Evolutionary conservation across 371 early-diverging fungal species (phyloP).

Genomic region (Syncephalastrum sp.): DNA sequence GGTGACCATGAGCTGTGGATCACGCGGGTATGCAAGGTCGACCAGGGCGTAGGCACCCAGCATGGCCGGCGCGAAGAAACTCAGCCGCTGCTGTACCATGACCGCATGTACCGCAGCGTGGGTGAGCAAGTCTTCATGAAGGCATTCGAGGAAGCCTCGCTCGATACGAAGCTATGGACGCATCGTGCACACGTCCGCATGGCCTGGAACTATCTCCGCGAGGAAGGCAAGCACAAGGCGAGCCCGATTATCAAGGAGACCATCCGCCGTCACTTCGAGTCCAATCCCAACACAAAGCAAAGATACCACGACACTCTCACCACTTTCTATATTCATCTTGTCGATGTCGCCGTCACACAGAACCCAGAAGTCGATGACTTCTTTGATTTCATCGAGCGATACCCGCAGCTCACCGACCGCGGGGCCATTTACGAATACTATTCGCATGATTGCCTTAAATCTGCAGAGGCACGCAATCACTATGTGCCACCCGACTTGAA

Average conservation of each 20-base stretch:
- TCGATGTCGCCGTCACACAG: constrained; percentile 42
- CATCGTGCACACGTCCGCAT: constrained; percentile 62
- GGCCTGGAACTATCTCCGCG: constrained; percentile 64
- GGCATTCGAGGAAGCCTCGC: constrained; percentile 42
- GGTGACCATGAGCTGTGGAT: constrained; percentile 76
- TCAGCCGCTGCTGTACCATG: constrained; percentile 64
- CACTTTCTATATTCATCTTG: constrained; percentile 48
- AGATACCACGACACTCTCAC: constrained; percentile 64
- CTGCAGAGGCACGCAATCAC: constrained; percentile 33
- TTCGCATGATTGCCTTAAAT: constrained; percentile 37
- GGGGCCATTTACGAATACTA: constrained; percentile 48
- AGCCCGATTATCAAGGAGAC: constrained; percentile 44
- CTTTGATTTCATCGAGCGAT: constrained; percentile 48
- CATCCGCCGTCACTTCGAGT: constrained; percentile 43
- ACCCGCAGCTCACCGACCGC: constrained; percentile 44
- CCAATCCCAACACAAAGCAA: constrained; percentile 30
- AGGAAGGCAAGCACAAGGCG: constrained; percentile 37
- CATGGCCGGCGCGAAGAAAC: constrained; percentile 42
- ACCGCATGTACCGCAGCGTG: constrained; percentile 61
- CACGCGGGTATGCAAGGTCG: constrained; percentile 55
- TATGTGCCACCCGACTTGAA: constrained; percentile 47
- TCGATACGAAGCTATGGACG: constrained; percentile 53
- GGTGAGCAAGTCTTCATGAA: constrained; percentile 61
- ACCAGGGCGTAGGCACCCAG: constrained; percentile 55
- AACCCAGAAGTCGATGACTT: constrained; percentile 44